Evolutionary conservation across 805 yeast species (phyloP), one percentile per base, ranked within the genome.

Genomic region (Nakazawaea populi): DNA sequence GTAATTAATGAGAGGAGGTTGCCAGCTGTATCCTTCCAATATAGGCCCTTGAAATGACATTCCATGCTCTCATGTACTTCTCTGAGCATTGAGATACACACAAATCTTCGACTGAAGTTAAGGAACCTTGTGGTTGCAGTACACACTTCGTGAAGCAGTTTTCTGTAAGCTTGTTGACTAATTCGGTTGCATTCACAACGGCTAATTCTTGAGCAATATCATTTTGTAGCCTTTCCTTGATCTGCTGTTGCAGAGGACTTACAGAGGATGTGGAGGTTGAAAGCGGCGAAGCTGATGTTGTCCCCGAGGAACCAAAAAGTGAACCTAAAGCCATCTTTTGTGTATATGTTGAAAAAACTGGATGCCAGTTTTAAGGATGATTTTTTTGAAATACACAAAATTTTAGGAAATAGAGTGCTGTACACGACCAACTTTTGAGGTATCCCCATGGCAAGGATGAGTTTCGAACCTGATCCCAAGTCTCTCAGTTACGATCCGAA

Each of bases 51-150:
- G 96, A 87, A 42, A 91, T 75, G 49, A 84, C 74, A 60, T 90
- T 89, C 97, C 97, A 91, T 35, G 95, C 82, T 66, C 86, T 80
- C 92, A 90, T 85, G 68, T 88, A 91, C 70, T 89, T 91, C 56
- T 85, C 83, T 58, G 87, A 76, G 65, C 98, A 91, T 65, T 83
- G 85, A 53, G 76, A 79, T 45, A 88, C 76, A 69, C 97, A 90
- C 31, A 67, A 68, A 51, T 80, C 79, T 60, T 90, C 89, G 6
- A 70, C 74, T 1, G 72, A 57, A 46, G 71, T 66, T 51, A 81
- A 62, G 11, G 70, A 56, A 24, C 75, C 60, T 39, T 81, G 80
- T 14, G 96, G 96, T 42, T 73, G 74, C 12, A 66, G 66, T 46
- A 88, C 73, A 68, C 97, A 91, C 65, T 82, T 80, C 46, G 85